Evolutionary conservation across 495 filamentous ascomycete genomes (phyloP).

Genomic region (Aspergillus diversus): DNA sequence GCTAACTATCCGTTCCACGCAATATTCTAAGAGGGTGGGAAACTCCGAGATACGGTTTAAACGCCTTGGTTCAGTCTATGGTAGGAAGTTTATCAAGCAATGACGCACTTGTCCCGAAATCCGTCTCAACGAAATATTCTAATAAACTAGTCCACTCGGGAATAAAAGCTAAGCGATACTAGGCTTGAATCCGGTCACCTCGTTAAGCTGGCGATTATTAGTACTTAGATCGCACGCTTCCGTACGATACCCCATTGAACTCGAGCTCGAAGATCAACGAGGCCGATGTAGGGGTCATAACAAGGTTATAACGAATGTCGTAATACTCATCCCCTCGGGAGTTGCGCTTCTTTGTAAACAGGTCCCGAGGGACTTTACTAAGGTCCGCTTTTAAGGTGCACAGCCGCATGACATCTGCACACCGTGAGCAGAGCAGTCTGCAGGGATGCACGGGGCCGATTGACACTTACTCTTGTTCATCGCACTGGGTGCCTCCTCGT

Average conservation of each 20-base stretch:
- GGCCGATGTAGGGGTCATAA: constrained; percentile 31
- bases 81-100: too few species aligned
- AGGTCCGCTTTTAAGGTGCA: constrained; percentile 33
- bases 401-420: constrained; percentile 19
- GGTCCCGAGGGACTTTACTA: constrained; percentile 24
- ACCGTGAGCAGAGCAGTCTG: not conserved
- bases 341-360: constrained; percentile 27
- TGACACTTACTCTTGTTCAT: constrained; percentile 17
- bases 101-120: too few species aligned
- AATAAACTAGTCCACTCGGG: too few species aligned
- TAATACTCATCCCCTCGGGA: constrained; percentile 28
- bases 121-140: too few species aligned
- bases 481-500: constrained; percentile 4
- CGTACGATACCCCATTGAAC: constrained; percentile 35
- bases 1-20: too few species aligned
- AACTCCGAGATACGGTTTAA: too few species aligned
- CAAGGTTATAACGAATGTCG: constrained; percentile 20
- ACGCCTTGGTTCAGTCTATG: too few species aligned
- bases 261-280: constrained; percentile 33
- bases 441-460: not conserved
- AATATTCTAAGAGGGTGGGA: too few species aligned
- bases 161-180: too few species aligned
- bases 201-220: not conserved
- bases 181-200: too few species aligned
- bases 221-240: constrained; percentile 22